Percentiles rank a stretch among this genome's conserved stretches.
Evolutionary conservation across 1,284 basidiomycete genomes (phyloP).

Genomic region (Coniferiporia weirii): DNA sequence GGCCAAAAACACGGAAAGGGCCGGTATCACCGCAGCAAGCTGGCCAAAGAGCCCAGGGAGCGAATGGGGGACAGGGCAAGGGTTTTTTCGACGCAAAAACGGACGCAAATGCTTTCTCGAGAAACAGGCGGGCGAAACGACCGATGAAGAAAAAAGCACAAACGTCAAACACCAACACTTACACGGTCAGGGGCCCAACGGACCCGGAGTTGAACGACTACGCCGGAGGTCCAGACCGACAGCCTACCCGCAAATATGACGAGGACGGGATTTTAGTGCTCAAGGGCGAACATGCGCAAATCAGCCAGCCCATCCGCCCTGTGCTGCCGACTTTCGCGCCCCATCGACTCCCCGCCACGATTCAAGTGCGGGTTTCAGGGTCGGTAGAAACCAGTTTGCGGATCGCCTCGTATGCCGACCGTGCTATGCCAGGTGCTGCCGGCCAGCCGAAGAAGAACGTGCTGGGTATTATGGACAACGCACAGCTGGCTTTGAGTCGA

Average conservation of each 20-base stretch:
- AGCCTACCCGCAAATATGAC: constrained; percentile 4
- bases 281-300: constrained; percentile 8
- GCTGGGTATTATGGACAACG: constrained; percentile 12
- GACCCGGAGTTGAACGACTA: constrained; percentile 15
- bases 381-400: background rate
- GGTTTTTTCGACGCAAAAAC: background rate
- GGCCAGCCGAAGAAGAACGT: background rate
- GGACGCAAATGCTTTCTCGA: background rate
- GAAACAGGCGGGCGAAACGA: background rate
- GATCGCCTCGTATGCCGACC: constrained; percentile 5
- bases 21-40: background rate
- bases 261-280: constrained; percentile 5
- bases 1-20: background rate
- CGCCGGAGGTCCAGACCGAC: background rate
- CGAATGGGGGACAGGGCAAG: background rate
- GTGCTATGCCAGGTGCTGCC: background rate
- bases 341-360: too few species aligned
- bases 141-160: background rate
- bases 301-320: background rate
- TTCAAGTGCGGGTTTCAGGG: background rate
- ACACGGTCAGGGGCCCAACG: background rate
- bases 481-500: constrained; percentile 13
- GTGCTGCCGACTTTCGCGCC: background rate
- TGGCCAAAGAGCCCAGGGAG: background rate
- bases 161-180: background rate